Percentiles rank a stretch among this genome's conserved stretches.
Evolutionary conservation across 2,329 filamentous ascomycete species (phyloP).

Genomic region (Venturia pyrina): DNA sequence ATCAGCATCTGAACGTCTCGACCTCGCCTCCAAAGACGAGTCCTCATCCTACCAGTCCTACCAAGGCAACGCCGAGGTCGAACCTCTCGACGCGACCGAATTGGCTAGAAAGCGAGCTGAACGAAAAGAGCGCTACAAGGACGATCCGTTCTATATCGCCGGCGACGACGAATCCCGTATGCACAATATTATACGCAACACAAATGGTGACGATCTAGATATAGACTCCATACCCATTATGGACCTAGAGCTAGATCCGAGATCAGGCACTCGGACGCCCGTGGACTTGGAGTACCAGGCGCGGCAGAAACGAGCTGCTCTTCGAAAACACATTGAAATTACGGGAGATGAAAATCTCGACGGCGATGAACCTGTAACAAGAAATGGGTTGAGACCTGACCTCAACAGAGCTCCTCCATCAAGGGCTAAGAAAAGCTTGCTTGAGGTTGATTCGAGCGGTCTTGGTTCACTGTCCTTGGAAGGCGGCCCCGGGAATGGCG

Average conservation of each 20-base stretch:
- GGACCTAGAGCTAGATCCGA: conserved; percentile 63
- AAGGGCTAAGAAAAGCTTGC: conserved; percentile 52
- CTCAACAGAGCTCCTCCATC: conserved; percentile 17
- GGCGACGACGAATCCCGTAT: conserved; percentile 51
- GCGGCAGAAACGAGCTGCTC: conserved; percentile 23
- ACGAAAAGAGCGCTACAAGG: conserved; percentile 69
- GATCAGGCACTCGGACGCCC: conserved; percentile 14
- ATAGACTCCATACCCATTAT: conserved; percentile 95
- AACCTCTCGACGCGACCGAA: conserved; percentile 22
- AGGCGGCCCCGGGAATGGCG: conserved; percentile 29
- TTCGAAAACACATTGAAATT: conserved; percentile 33
- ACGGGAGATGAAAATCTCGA: conserved; percentile 37
- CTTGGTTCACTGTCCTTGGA: conserved; percentile 65
- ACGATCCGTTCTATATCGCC: conserved; percentile 92
- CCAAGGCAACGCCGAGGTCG: conserved; percentile 21
- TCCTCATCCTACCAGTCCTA: conserved; percentile 31
- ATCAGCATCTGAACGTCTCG: conserved; percentile 35
- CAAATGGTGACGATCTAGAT: conserved; percentile 71
- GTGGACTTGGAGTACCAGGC: conserved; percentile 16
- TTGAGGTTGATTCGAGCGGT: conserved; percentile 80
- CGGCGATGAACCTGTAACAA: neutral
- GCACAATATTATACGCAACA: conserved; percentile 57
- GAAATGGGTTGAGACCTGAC: conserved; percentile 16
- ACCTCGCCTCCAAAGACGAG: conserved; percentile 18
- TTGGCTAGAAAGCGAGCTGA: conserved; percentile 62